Evolutionary conservation across 1,284 basidiomycete species (phyloP).

Genomic region (Chiua sp.): DNA sequence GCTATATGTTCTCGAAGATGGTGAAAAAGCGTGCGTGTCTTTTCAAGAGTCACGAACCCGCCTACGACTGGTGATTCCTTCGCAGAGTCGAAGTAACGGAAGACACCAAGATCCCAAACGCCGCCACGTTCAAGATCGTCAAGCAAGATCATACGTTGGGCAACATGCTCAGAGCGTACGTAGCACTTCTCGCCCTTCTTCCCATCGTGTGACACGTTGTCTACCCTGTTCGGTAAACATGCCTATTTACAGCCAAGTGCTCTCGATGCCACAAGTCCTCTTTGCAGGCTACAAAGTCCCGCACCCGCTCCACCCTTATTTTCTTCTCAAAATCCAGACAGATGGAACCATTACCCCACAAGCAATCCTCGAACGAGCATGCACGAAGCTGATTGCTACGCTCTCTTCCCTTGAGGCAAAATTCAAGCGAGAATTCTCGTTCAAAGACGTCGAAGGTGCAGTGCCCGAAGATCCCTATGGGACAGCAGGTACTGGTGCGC

Average conservation of each 20-base stretch:
- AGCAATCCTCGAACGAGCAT: conserved; percentile 85
- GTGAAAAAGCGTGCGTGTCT: conserved; percentile 84
- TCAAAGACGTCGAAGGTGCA: conserved; percentile 65
- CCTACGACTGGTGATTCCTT: conserved; percentile 1
- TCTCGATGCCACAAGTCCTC: conserved; percentile 83
- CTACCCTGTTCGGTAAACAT: conserved; percentile 9
- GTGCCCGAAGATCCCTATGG: conserved; percentile 67
- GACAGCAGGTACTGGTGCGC: conserved; percentile 40
- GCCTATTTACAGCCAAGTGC: conserved; percentile 71
- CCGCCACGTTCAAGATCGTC: conserved; percentile 91
- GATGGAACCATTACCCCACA: conserved; percentile 89
- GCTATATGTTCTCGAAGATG: conserved; percentile 90
- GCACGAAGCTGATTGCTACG: conserved; percentile 82
- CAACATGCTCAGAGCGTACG: conserved; percentile 94
- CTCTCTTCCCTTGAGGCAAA: conserved; percentile 71
- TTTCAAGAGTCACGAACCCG: neutral
- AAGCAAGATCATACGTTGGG: conserved; percentile 98
- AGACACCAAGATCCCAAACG: conserved; percentile 97
- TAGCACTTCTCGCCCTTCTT: conserved; percentile 22
- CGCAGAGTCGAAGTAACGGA: conserved; percentile 88
- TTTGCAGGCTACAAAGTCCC: conserved; percentile 99
- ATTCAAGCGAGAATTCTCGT: conserved; percentile 80
- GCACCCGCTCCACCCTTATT: conserved; percentile 94
- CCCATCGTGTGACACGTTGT: neutral
- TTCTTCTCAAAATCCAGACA: conserved; percentile 95